Evolutionary conservation across 2,329 filamentous ascomycete species (phyloP).

Genomic region (Davidsoniella eucalypti): DNA sequence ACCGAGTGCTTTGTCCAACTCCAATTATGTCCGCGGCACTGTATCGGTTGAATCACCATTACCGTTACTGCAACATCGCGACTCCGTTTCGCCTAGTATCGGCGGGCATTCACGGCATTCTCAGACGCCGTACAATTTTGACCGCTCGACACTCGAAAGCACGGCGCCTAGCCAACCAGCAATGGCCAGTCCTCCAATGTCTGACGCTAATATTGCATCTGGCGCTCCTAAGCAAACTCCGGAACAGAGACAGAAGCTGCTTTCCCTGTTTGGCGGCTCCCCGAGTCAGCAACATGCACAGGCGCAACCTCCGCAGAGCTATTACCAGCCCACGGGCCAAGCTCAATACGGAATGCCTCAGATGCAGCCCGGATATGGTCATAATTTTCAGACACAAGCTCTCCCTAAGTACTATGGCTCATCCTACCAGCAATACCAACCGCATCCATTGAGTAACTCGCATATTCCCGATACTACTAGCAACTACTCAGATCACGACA

Average conservation of each 20-base stretch:
- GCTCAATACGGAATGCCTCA: constrained; percentile 1
- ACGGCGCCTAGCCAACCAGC: constrained; percentile 12
- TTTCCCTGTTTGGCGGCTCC: constrained; percentile 49
- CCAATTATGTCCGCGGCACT: constrained; percentile 9
- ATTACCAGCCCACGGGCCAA: not conserved
- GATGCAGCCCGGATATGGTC: constrained; percentile 6
- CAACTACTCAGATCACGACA: not conserved
- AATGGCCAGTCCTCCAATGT: constrained; percentile 17
- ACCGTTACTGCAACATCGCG: constrained; percentile 1
- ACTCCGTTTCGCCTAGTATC: constrained; percentile 11
- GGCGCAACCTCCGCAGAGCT: constrained; percentile 1
- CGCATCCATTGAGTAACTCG: constrained; percentile 11
- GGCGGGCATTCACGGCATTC: constrained; percentile 12
- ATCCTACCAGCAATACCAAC: constrained; percentile 9
- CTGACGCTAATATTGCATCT: constrained; percentile 18
- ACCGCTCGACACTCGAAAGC: constrained; percentile 9
- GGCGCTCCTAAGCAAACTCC: constrained; percentile 18
- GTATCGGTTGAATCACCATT: constrained; percentile 10
- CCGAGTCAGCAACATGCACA: constrained; percentile 8
- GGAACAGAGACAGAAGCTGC: constrained; percentile 30
- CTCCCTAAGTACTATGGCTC: constrained; percentile 5
- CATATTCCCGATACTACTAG: constrained; percentile 5
- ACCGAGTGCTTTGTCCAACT: constrained; percentile 7
- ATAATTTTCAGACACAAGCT: constrained; percentile 1
- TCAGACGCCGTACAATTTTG: constrained; percentile 13